These are phyloP conservation scores for Paecilomyces niveus DNA, from an alignment of 2,329 filamentous ascomycete genomes.

Conservation along the genomic window DNA sequence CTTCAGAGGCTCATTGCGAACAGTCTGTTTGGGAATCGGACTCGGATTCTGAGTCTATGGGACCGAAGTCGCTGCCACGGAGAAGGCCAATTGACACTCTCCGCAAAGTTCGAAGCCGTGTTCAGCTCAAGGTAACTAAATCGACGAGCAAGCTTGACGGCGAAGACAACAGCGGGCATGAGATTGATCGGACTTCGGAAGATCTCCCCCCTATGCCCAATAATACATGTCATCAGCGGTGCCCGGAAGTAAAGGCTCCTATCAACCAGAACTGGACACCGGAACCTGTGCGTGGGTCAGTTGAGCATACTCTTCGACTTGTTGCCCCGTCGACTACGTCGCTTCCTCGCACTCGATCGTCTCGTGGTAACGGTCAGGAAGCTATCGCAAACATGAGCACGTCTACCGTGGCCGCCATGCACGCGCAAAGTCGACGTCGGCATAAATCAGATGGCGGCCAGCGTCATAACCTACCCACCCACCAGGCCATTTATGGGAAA, in stretches of 20 bases:
- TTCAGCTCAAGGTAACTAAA: constrained; percentile 31
- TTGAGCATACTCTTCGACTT: constrained; percentile 26
- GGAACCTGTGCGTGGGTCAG: constrained; percentile 18
- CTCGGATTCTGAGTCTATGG: constrained; percentile 28
- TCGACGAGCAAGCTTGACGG: constrained; percentile 27
- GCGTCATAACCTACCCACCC: constrained; percentile 12
- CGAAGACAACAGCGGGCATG: constrained; percentile 6
- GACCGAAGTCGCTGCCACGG: constrained; percentile 26
- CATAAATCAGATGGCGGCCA: constrained; percentile 23
- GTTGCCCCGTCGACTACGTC: constrained; percentile 31
- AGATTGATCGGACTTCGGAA: constrained; percentile 16
- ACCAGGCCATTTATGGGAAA: constrained; percentile 22
- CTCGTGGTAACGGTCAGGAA: constrained; percentile 16
- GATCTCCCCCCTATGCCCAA: constrained; percentile 23
- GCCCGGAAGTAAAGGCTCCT: constrained; percentile 9
- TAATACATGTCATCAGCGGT: constrained; percentile 7
- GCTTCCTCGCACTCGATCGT: constrained; percentile 18
- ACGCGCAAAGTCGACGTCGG: constrained; percentile 26
- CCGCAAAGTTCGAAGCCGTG: constrained; percentile 33
- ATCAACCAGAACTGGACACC: constrained; percentile 9
- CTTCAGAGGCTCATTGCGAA: constrained; percentile 25
- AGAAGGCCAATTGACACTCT: constrained; percentile 31
- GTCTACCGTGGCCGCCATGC: constrained; percentile 28
- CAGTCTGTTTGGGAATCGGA: constrained; percentile 36
- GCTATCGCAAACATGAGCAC: constrained; percentile 23